Percentiles rank a stretch among this genome's conserved stretches.
These are phyloP conservation scores for Rhodotorula sp. DNA, from an alignment of 1,284 basidiomycete species.

Conservation along the genomic window DNA sequence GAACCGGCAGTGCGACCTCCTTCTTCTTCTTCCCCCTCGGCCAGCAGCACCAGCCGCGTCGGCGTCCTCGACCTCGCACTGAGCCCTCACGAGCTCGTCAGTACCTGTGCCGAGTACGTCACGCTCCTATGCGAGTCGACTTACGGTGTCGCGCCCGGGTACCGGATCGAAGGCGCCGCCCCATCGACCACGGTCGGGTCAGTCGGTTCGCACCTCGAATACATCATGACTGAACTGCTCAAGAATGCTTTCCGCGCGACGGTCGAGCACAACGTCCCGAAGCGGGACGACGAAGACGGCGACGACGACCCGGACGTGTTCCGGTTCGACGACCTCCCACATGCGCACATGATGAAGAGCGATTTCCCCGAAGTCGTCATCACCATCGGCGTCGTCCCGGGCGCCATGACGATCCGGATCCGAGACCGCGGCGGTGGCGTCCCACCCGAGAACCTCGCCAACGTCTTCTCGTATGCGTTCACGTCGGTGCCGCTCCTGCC, in stretches of 20 bases:
- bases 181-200: conserved; percentile 57
- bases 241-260: conserved; percentile 90
- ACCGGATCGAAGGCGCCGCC: conserved; percentile 63
- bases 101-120: conserved; percentile 76
- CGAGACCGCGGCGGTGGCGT: conserved; percentile 85
- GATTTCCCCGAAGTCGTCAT: conserved; percentile 48
- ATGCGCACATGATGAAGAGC: conserved; percentile 33
- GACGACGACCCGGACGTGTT: conserved; percentile 31
- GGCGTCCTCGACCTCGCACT: conserved; percentile 69
- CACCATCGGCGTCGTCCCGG: conserved; percentile 48
- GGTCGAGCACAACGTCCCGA: conserved; percentile 59
- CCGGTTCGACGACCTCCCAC: conserved; percentile 38
- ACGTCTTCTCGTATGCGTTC: conserved; percentile 86
- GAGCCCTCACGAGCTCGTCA: conserved; percentile 67
- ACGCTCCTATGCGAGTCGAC: conserved; percentile 80
- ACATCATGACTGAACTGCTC: conserved; percentile 64
- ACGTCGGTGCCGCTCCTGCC: conserved; percentile 63
- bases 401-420: conserved; percentile 70
- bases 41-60: conserved; percentile 52
- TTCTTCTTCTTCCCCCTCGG: conserved; percentile 31
- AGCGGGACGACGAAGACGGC: conserved; percentile 18
- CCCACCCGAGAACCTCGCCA: conserved; percentile 64
- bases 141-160: conserved; percentile 66
- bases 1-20: conserved; percentile 35
- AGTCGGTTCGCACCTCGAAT: conserved; percentile 79